Conservation (phyloP, 371 early-diverging fungal genomes). For the Enteropsectra breve region DNA sequence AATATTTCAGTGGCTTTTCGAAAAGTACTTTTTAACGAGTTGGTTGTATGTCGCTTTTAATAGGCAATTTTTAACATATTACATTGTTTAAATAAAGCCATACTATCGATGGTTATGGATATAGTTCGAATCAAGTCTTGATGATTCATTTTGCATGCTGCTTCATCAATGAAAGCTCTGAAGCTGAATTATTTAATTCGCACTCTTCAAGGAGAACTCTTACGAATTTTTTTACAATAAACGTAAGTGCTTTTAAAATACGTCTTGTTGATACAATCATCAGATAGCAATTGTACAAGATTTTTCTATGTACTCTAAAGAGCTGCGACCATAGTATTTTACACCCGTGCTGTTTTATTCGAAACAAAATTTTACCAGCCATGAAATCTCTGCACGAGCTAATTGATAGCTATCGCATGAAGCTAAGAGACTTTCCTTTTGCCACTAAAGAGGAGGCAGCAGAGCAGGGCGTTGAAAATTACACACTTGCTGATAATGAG, state of each 20-base stretch:
- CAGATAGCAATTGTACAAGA: neutral
- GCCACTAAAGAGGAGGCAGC: slow-evolving; percentile 25
- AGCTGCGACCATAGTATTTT: neutral
- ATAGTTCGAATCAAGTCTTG: too few relatives aligned
- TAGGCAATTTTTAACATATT: too few relatives aligned
- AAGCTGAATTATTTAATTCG: too few relatives aligned
- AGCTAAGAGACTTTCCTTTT: slow-evolving; percentile 38
- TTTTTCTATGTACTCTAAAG: neutral
- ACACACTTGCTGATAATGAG: neutral
- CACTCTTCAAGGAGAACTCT: too few relatives aligned
- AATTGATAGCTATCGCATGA: slow-evolving; percentile 16
- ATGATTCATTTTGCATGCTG: too few relatives aligned
- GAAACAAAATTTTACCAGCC: neutral
- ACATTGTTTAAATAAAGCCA: too few relatives aligned
- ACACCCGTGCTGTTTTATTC: neutral
- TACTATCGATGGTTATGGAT: too few relatives aligned
- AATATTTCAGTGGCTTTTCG: too few relatives aligned
- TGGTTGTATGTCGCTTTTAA: too few relatives aligned
- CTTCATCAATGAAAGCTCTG: too few relatives aligned
- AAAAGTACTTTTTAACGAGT: too few relatives aligned
- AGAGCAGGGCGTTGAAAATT: slow-evolving; percentile 9
- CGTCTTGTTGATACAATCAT: neutral
- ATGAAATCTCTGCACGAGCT: slow-evolving; percentile 8
- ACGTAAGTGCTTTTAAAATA: neutral
- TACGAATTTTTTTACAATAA: too few relatives aligned